Conservation (phyloP, 164 flowering plant species). For the Vitis rupestris region DNA sequence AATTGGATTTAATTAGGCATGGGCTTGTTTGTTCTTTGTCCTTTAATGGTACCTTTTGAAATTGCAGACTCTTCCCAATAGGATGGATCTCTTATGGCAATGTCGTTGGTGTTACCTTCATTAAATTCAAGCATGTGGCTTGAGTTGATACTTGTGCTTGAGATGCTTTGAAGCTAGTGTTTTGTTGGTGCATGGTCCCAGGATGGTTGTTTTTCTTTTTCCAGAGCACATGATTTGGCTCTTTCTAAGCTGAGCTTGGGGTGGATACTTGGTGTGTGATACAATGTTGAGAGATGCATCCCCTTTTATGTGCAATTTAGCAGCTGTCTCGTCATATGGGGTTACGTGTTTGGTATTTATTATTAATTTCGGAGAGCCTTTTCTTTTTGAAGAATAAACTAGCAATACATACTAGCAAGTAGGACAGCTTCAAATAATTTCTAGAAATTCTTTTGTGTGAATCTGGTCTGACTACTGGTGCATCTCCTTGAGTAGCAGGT, state of each 20-base stretch:
- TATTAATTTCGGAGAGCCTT: neutral
- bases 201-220: neutral
- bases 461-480: neutral
- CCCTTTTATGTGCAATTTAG: neutral
- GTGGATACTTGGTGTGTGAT: neutral
- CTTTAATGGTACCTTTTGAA: slow-evolving; percentile 7
- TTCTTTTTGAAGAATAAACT: neutral
- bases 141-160: neutral
- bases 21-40: slow-evolving; percentile 16
- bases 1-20: neutral
- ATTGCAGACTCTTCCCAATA: neutral
- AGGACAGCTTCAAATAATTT: neutral
- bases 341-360: neutral
- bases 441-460: neutral
- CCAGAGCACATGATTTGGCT: neutral
- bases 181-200: neutral
- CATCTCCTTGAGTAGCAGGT: neutral
- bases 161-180: neutral
- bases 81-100: slow-evolving; percentile 4
- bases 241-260: neutral
- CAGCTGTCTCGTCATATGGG: neutral
- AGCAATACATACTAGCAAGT: neutral
- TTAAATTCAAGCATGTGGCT: neutral
- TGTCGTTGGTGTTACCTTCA: neutral
- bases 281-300: neutral